Evolutionary conservation across 2,329 filamentous ascomycete genomes (phyloP), one percentile per base, ranked within the genome.

Genomic region (Trichoderma sp.): DNA sequence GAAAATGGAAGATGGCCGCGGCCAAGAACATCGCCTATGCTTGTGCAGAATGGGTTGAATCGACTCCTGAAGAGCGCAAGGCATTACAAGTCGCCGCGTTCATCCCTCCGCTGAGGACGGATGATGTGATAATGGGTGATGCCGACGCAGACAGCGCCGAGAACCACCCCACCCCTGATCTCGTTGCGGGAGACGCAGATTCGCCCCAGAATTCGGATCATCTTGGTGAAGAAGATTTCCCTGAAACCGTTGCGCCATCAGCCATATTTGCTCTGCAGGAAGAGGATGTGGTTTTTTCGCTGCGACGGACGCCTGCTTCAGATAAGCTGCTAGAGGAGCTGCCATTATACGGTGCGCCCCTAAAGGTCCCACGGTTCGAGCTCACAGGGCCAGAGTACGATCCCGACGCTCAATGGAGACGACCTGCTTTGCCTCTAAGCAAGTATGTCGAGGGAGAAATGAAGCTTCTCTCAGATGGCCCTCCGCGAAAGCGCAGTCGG

Each of bases 1-100:
- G 93, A 48, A 97, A 97, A 77, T 97, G 94, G 93, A 98, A 97
- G 80, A 89, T 88, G 75, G 87, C 91, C 2, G 86, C 90, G 39
- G 94, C 94, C 5, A 90, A 90, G 68, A 93, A 90, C 67, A 83
- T 97, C 69, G 95, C 93, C 1, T 84, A 89, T 73, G 92, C 90
- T 73, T 98, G 94, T 78, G 92, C 90, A 0, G 90, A 94, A 72
- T 99, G 92, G 87, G 86, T 93, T 42, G 84, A 86, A 25, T 86
- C 90, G 42, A 84, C 83, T 39, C 79, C 83, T 5, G 88, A 91
- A 71, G 87, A 90, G 68, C 87, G 89, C 57, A 84, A 84, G 68
- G 76, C 83, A 2, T 82, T 97, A 68, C 93, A 94, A 74, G 86
- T 97, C 27, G 85, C 85, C 45, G 83, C 84, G 0, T 71, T 77